Evolutionary conservation across 176 grass and related monocot genomes (phyloP), one percentile per base, ranked within the genome.

Genomic region (Avena sativa): DNA sequence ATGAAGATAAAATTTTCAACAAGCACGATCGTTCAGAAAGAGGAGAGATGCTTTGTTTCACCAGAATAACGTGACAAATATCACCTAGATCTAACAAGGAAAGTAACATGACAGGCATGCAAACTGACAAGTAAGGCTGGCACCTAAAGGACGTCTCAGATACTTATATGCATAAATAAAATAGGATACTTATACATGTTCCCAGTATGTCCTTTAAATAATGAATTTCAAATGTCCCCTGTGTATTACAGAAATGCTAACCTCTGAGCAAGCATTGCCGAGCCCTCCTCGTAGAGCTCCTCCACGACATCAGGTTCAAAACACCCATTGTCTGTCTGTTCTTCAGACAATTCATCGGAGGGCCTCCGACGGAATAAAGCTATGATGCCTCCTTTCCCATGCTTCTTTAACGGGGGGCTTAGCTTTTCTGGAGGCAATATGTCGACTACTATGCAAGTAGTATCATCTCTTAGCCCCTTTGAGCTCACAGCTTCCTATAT

Each of bases 361-460:
- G 96, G 91, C 85, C 86, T 94, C 55, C 81, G 80, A 57, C 81
- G 84, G 78, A 98, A 95, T 17, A 98, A 87, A 83, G 83, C 91
- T 91, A 78, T 98, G 79, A 98, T 92, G 50, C 85, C 86, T 50
- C 84, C 89, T 89, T 94, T 98, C 61, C 86, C 93, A 79, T 83
- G 83, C 76, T 76, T 98, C 83, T 92, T 98, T 71, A 94, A 61
- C 38, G 96, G 92, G 70, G 96, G 93, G 59, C 92, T 90, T 21
- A 92, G 40, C 82, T 96, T 95, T 78, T 96, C 96, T 79, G 92
- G 92, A 21, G 93, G 93, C 79, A 95, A 85, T 86, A 98, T 91
- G 74, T 98, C 93, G 71, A 98, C 84, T 60, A 98, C 93, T 80
- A 98, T 91, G 90, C 96, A 98, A 16, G 96, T 98, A 78, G 92